phyloP scores from a whole-genome alignment of 345 rosid genomes.

The Melaleuca alternifolia region DNA sequence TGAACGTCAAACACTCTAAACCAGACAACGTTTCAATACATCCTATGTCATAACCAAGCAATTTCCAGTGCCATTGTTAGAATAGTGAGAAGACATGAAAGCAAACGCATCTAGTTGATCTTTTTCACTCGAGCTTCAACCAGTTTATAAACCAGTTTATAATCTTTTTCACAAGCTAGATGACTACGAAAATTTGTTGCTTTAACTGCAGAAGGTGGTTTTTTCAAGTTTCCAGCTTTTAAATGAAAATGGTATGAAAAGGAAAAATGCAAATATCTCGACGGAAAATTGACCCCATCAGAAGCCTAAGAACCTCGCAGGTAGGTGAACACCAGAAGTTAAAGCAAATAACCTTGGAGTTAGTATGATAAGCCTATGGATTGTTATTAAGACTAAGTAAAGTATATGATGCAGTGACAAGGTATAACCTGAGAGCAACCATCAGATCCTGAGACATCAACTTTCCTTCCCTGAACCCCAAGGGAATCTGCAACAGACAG shows the following conservation, averaged over 20 bases:
- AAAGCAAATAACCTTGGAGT: neutral
- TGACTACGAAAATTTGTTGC: neutral
- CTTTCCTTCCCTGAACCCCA: constrained; percentile 97
- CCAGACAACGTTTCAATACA: neutral
- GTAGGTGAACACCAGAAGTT: neutral
- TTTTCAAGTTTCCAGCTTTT: neutral
- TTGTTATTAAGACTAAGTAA: neutral
- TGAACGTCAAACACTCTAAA: neutral
- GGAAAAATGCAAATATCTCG: neutral
- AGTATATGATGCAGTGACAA: neutral
- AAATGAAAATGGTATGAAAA: neutral
- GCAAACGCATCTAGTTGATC: neutral
- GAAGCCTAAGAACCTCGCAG: neutral
- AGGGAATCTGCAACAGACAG: constrained; percentile 54
- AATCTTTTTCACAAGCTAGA: neutral
- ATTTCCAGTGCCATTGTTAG: neutral
- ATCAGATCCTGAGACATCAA: constrained; percentile 39
- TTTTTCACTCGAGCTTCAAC: neutral
- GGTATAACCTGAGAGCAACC: constrained; percentile 59
- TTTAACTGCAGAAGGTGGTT: neutral
- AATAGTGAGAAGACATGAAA: neutral
- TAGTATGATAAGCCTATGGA: neutral
- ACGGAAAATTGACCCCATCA: neutral
- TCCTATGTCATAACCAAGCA: neutral
- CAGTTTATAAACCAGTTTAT: neutral